phyloP scores from a whole-genome alignment of 208 protist genomes.

The Leishmania martiniquensis region DNA sequence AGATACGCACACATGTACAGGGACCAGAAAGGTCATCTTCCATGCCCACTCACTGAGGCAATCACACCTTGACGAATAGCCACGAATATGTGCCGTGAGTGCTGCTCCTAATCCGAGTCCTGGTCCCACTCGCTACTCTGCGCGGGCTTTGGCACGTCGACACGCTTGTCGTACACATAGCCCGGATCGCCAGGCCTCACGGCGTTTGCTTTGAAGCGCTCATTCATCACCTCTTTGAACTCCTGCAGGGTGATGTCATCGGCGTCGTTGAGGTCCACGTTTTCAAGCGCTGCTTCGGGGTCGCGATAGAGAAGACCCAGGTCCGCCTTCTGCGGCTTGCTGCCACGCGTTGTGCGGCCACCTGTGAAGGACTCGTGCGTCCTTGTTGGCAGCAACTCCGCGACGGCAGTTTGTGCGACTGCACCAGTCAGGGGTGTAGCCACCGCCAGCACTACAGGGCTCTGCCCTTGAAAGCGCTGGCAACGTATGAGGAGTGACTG shows the following conservation, averaged over 20 bases:
- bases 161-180: constrained; percentile 89
- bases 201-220: constrained; percentile 68
- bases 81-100: neutral
- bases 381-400: neutral
- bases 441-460: neutral
- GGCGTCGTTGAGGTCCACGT: constrained; percentile 91
- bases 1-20: neutral
- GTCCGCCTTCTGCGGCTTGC: constrained; percentile 77
- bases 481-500: constrained; percentile 64
- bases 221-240: constrained; percentile 91
- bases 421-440: neutral
- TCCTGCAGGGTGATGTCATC: constrained; percentile 88
- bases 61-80: too few species aligned
- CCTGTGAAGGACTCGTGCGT: neutral
- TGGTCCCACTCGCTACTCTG: constrained; percentile 90
- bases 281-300: constrained; percentile 79
- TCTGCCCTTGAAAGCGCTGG: constrained; percentile 47
- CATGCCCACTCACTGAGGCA: too few species aligned
- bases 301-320: constrained; percentile 89
- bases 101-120: constrained; percentile 28
- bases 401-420: neutral
- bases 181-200: constrained; percentile 81
- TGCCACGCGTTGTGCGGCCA: neutral
- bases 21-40: too few species aligned
- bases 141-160: constrained; percentile 66